Base-by-base conservation (phyloP, 225 moss, liverwort and hornwort species). In the Anthoceros angustus region DNA sequence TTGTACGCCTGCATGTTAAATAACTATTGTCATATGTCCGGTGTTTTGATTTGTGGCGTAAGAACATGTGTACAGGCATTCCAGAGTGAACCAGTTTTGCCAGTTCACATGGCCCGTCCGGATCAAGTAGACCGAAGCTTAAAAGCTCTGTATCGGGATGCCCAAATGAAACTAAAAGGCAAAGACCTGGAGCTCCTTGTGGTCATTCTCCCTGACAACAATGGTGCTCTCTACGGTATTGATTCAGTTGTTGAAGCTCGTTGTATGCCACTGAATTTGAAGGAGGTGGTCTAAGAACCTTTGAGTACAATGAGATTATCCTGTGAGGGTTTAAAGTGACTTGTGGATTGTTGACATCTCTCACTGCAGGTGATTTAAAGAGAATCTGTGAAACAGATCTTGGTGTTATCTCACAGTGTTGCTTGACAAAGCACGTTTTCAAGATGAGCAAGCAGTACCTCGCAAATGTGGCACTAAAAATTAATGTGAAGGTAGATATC, bases 401-500 rank as follows among this genome's bases (percentile, higher is more conserved):
- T 0, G 94, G 94, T 42, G 94, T 95, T 0, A 90, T 95, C 3
- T 95, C 94, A 0, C 94, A 95, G 67, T 95, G 94, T 42, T 95
- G 94, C 41, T 66, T 95, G 40, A 95, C 94, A 2, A 95, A 95
- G 75, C 94, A 95, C 24, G 94, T 95, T 0, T 91, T 80, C 20
- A 95, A 86, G 50, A 88, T 88, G 88, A 95, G 83, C 79, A 95
- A 95, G 62, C 94, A 95, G 41, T 95, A 95, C 32, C 78, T 95
- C 23, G 94, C 94, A 0, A 95, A 95, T 40, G 94, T 95, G 0
- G 94, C 94, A n/a, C 66, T 95, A 25, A 95, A 95, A 68, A 95
- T 95, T 9, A 95, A 95, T 62, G 94, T 95, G 0, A 95, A 95
- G 80, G 93, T 94, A 48, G n/a, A 73, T n/a, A n/a, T n/a, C n/a